A percentile compares a stretch with the other conserved stretches of the same genome.
Conservation (phyloP, 345 rosid species). For the Punica granatum region DNA sequence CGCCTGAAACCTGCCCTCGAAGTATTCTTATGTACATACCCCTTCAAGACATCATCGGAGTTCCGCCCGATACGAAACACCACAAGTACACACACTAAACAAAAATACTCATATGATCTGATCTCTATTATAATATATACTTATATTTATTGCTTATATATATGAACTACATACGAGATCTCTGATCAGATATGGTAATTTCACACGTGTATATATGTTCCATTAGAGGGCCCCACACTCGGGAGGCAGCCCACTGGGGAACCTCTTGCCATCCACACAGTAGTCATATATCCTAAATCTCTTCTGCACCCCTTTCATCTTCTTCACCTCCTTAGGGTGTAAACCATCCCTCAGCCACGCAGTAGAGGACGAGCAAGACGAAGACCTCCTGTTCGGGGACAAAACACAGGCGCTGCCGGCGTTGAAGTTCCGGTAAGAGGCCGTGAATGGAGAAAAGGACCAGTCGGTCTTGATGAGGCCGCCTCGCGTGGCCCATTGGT, state of each 20-base stretch:
- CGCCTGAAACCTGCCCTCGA: no score
- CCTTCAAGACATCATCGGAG: no score
- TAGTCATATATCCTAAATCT: conserved; percentile 51
- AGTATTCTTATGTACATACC: no score
- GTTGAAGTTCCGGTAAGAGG: conserved; percentile 21
- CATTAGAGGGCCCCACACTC: conserved; percentile 24
- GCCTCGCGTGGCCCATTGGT: conserved; percentile 46
- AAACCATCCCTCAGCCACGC: conserved; percentile 33
- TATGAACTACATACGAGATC: no score
- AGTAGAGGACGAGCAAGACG: background rate
- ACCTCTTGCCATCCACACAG: conserved; percentile 41
- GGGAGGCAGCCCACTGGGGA: conserved; percentile 44
- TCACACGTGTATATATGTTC: no score
- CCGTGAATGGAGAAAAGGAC: conserved; percentile 18
- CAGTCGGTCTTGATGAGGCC: conserved; percentile 31
- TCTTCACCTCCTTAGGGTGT: conserved; percentile 21
- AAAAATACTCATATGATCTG: no score
- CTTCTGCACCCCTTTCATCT: conserved; percentile 41
- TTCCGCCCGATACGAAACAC: no score
- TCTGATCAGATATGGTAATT: no score
- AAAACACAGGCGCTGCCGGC: conserved; percentile 8
- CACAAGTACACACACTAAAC: no score
- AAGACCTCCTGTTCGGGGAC: background rate
- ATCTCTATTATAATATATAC: no score
- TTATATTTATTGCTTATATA: no score